phyloP scores from a whole-genome alignment of 1,284 basidiomycete genomes.

The Prillingera fragicola region DNA sequence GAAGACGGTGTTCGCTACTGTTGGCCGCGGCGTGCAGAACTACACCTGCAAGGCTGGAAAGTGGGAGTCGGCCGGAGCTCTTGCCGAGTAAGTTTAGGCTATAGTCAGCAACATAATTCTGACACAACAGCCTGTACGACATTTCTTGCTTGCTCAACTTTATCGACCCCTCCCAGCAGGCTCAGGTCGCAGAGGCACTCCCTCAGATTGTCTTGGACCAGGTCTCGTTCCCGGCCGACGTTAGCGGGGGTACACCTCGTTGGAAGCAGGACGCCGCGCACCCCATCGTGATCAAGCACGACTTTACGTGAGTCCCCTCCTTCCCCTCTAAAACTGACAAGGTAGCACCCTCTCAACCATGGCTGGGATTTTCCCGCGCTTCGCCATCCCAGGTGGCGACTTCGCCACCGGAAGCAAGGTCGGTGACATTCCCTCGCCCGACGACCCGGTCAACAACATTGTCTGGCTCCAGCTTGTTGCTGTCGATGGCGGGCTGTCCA shows the following conservation, averaged over 20 bases:
- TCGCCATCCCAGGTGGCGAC: conserved; percentile 33
- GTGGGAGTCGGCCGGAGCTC: conserved; percentile 29
- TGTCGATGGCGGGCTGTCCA: conserved; percentile 53
- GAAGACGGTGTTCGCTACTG: conserved; percentile 9
- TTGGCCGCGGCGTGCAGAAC: conserved; percentile 33
- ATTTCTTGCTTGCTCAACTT: conserved; percentile 53
- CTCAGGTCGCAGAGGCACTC: conserved; percentile 7
- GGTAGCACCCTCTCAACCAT: conserved; percentile 12
- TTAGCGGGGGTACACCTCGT: no score
- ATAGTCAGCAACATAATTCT: not conserved
- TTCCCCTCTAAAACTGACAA: no score
- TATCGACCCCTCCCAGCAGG: conserved; percentile 39
- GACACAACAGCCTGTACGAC: conserved; percentile 52
- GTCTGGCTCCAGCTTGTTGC: conserved; percentile 56
- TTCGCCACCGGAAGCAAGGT: conserved; percentile 42
- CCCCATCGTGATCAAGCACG: conserved; percentile 30
- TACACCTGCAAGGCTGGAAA: conserved; percentile 32
- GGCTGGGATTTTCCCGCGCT: conserved; percentile 26
- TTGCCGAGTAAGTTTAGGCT: conserved; percentile 29
- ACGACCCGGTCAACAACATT: conserved; percentile 50
- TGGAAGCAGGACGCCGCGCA: no score
- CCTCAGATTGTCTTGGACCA: conserved; percentile 18
- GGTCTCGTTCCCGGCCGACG: not conserved
- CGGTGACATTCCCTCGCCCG: conserved; percentile 45
- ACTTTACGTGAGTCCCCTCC: conserved; percentile 50